phyloP scores from a whole-genome alignment of 441 rosid genomes.

The Mallotus repandus region DNA sequence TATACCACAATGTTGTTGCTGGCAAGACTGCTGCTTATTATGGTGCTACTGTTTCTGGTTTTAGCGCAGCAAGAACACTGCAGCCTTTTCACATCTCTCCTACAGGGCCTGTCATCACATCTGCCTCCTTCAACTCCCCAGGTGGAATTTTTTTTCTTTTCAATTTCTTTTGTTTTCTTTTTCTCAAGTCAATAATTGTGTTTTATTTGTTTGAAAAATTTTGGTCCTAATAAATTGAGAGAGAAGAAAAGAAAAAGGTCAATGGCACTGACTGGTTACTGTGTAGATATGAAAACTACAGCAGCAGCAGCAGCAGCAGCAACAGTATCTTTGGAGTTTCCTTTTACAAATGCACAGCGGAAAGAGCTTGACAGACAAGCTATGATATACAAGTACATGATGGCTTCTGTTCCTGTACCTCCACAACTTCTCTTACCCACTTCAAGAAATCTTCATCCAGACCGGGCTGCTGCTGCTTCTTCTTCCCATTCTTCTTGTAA shows the following conservation, averaged over 20 bases:
- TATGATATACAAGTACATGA: conserved; percentile 24
- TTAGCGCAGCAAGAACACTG: conserved; percentile 14
- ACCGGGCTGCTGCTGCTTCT: background rate
- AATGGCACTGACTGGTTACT: background rate
- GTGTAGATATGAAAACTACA: background rate
- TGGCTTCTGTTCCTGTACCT: conserved; percentile 19
- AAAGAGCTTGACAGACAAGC: conserved; percentile 24
- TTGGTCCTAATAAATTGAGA: background rate
- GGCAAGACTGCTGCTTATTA: background rate
- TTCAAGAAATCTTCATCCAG: background rate
- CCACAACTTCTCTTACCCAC: conserved; percentile 16
- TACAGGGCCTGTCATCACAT: background rate
- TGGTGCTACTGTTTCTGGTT: conserved; percentile 12
- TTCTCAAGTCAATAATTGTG: background rate
- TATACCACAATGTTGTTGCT: conserved; percentile 17
- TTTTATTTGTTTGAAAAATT: background rate
- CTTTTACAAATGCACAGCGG: conserved; percentile 23
- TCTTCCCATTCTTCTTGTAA: background rate
- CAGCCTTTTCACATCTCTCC: conserved; percentile 36
- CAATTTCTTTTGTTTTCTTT: background rate
- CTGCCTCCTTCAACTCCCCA: conserved; percentile 32
- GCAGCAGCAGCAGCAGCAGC: conserved; percentile 7
- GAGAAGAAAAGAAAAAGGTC: background rate
- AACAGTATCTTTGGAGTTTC: conserved; percentile 10
- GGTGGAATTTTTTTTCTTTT: conserved; percentile 14